phyloP scores from a whole-genome alignment of 176 grass and related monocot genomes.

The Tillandsia fasciculata region DNA sequence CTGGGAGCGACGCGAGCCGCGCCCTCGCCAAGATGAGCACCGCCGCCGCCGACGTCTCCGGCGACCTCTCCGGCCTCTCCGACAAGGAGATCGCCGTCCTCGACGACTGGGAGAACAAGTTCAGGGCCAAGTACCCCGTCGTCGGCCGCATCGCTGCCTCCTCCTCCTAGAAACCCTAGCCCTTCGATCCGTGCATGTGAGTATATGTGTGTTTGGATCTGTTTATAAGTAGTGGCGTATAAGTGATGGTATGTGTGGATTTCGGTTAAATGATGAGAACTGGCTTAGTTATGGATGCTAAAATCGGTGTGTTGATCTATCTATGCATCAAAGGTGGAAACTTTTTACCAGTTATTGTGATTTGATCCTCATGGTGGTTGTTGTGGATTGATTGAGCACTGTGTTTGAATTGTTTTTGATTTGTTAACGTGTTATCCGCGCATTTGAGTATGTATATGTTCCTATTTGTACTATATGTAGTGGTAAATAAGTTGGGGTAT shows the following conservation, averaged over 20 bases:
- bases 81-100: conserved; percentile 82
- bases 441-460: background rate
- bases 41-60: conserved; percentile 47
- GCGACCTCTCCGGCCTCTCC: conserved; percentile 55
- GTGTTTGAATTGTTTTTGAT: no score
- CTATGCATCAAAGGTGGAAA: no score
- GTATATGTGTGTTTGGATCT: background rate
- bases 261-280: background rate
- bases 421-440: background rate
- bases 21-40: conserved; percentile 95
- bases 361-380: no score
- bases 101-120: conserved; percentile 90
- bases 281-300: no score
- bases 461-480: background rate
- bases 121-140: conserved; percentile 90
- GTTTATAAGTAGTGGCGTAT: background rate
- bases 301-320: no score
- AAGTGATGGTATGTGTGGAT: background rate
- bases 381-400: no score
- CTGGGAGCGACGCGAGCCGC: conserved; percentile 77
- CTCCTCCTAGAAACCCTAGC: background rate
- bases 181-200: background rate
- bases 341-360: no score
- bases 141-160: conserved; percentile 43
- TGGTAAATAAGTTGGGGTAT: background rate